Percentiles rank a stretch among this genome's conserved stretches.
These are phyloP conservation scores for Arctium minus DNA, from an alignment of 129 eudicot genomes.

Conservation along the genomic window DNA sequence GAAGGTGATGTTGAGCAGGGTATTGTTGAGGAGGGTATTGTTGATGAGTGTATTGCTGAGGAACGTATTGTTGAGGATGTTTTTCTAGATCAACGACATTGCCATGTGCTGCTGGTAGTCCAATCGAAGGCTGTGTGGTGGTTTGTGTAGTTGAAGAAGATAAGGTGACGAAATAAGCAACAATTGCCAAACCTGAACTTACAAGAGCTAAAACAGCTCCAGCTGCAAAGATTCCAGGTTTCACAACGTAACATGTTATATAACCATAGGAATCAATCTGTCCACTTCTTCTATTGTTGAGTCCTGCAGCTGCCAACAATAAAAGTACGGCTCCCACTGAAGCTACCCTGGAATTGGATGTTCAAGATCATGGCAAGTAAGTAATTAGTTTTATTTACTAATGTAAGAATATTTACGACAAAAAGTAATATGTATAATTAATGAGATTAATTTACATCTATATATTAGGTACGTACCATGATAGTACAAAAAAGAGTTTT, in stretches of 20 bases:
- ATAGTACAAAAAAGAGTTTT: slow-evolving; percentile 24
- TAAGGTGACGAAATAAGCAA: slow-evolving; percentile 5
- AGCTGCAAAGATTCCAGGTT: slow-evolving; percentile 37
- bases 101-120: not conserved
- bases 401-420: not conserved
- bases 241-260: slow-evolving; percentile 17
- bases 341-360: slow-evolving; percentile 24
- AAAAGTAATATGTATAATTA: not conserved
- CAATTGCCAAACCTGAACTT: slow-evolving; percentile 23
- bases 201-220: slow-evolving; percentile 33
- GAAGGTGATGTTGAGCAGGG: not conserved
- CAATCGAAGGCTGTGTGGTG: not conserved
- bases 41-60: not conserved
- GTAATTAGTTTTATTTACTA: not conserved
- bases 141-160: slow-evolving; percentile 12
- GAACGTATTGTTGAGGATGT: slow-evolving; percentile 11
- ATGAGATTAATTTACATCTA: not conserved
- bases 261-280: slow-evolving; percentile 9
- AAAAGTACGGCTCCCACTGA: slow-evolving; percentile 15
- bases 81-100: slow-evolving; percentile 19
- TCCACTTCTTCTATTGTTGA: slow-evolving; percentile 17
- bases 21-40: slow-evolving; percentile 12
- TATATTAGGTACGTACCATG: slow-evolving; percentile 20
- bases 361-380: not conserved
- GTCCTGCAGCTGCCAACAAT: slow-evolving; percentile 20